phyloP scores from a whole-genome alignment of 2,329 filamentous ascomycete genomes.

The Epichloe aotearoae region DNA sequence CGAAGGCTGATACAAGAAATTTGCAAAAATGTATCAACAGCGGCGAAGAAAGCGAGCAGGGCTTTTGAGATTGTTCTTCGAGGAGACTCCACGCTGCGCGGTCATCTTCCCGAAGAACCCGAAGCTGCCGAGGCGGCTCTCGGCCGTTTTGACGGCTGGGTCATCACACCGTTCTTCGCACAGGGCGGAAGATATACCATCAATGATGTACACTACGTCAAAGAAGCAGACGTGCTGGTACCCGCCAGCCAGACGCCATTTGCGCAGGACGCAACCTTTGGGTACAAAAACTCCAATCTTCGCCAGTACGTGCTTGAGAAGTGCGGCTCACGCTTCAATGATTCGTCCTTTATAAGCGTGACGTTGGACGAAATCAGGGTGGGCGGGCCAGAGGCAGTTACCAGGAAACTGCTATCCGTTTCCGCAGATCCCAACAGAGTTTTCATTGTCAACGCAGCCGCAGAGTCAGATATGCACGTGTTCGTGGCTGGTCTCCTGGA shows the following conservation, averaged over 20 bases:
- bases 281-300: conserved; percentile 37
- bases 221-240: conserved; percentile 27
- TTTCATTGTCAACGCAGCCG: conserved; percentile 39
- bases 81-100: conserved; percentile 41
- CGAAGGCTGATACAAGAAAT: conserved; percentile 32
- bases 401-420: conserved; percentile 17
- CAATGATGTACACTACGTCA: conserved; percentile 43
- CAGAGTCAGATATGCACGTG: conserved; percentile 41
- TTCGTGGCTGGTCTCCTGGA: conserved; percentile 35
- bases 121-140: conserved; percentile 36
- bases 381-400: conserved; percentile 15
- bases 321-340: conserved; percentile 18
- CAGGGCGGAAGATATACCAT: conserved; percentile 44
- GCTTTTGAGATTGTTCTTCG: conserved; percentile 40
- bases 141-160: conserved; percentile 34
- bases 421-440: conserved; percentile 22
- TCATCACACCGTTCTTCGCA: conserved; percentile 43
- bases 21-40: conserved; percentile 33
- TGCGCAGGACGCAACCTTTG: conserved; percentile 43
- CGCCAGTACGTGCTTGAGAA: conserved; percentile 38
- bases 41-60: conserved; percentile 24
- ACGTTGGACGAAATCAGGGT: conserved; percentile 18
- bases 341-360: conserved; percentile 14
- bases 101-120: conserved; percentile 40
- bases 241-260: conserved; percentile 39